These are phyloP conservation scores for Chlamydomonas sp. DNA, from an alignment of 139 green algal genomes.

Conservation along the genomic window DNA sequence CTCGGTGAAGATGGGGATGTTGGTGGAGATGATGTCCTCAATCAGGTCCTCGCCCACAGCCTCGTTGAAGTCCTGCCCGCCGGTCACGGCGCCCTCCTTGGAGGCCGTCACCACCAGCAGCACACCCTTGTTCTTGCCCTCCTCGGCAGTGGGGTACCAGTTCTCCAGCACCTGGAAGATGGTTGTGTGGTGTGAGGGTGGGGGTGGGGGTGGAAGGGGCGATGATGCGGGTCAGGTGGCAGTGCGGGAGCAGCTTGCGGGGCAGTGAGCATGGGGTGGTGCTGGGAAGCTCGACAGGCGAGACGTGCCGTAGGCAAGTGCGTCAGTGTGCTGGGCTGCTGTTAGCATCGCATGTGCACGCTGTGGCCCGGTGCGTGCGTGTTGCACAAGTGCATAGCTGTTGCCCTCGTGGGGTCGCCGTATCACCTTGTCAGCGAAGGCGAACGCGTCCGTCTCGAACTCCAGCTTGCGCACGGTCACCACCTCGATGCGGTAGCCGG, in stretches of 20 bases:
- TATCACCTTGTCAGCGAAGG: constrained; percentile 91
- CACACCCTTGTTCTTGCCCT: constrained; percentile 89
- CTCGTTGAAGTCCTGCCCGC: constrained; percentile 84
- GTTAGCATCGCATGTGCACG: background rate
- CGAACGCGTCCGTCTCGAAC: constrained; percentile 95
- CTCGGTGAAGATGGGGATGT: constrained; percentile 95
- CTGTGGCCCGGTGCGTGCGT: background rate
- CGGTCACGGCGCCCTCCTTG: constrained; percentile 96
- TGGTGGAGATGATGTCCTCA: constrained; percentile 89
- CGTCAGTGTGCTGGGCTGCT: no score
- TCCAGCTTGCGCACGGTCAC: constrained; percentile 96
- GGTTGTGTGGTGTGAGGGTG: background rate
- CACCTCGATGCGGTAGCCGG: constrained; percentile 89
- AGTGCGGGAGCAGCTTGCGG: no score
- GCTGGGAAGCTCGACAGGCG: no score
- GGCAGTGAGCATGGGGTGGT: no score
- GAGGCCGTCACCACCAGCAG: constrained; percentile 93
- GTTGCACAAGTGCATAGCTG: no score
- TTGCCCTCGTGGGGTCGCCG: background rate
- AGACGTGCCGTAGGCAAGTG: background rate
- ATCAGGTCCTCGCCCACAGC: constrained; percentile 94
- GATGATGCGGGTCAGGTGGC: no score
- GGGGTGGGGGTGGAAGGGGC: background rate
- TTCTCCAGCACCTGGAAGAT: constrained; percentile 70
- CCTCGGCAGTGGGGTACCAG: constrained; percentile 87